Base-by-base conservation (phyloP, 2,329 filamentous ascomycete genomes). In the Stagonosporopsis chrysanthemi region DNA sequence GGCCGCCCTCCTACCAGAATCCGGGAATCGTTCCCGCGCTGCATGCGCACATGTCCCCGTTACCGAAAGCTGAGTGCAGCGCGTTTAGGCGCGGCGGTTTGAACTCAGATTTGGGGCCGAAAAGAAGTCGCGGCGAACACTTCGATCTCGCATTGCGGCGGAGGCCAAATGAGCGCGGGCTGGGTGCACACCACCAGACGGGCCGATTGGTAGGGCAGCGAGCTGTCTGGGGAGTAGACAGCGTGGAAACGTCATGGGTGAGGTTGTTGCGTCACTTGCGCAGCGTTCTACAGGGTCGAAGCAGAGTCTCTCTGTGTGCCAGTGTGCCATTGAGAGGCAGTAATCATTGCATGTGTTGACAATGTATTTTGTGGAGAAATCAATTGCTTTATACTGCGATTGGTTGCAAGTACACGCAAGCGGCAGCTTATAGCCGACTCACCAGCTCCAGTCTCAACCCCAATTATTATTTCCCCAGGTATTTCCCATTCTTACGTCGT, bases 141-240 rank as follows among this genome's bases (percentile, higher is more conserved):
- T 52, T 47, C 29, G 47, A 51, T 29, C 23, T 35, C 45, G 40
- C 41, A 1, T 22, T 29, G 40, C n/a, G 39, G 38, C 43, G 51
- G 47, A 28, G 46, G 33, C 33, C 40, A 38, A 31, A 17, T 36
- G 24, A 11, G 24, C 6, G 23, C 46, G 33, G 42, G n/a, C 15
- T 22, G 22, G n/a, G 15, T 15, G 23, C 26, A n/a, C 9, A 42
- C 22, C n/a, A 19, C 15, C 1, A 28, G 19, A 42, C 22, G 54
- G 43, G 38, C 48, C 38, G 43, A 40, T 38, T 47, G 24, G 36
- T 19, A 36, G 33, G n/a, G 46, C 35, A 26, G 11, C 28, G 9
- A 12, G 29, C 23, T 38, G 47, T 44, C 43, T 33, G 54, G 54
- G 48, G 53, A 51, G 36, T 36, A 31, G 22, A 41, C 12, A 15